Conservation (phyloP, 2,329 filamentous ascomycete species). For the Talaromyces atroroseus region DNA sequence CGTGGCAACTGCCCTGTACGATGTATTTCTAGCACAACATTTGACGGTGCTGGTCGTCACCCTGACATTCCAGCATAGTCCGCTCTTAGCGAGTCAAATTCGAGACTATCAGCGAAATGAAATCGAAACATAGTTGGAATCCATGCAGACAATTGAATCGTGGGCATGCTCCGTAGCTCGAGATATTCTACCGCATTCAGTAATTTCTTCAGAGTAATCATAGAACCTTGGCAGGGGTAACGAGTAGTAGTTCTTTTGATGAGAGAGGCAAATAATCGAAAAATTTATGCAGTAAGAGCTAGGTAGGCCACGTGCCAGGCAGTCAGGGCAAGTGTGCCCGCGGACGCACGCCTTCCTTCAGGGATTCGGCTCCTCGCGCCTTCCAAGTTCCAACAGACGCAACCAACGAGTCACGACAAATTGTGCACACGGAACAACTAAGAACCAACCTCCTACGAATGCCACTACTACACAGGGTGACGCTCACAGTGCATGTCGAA, state of each 20-base stretch:
- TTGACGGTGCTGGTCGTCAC: neutral
- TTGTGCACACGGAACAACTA: neutral
- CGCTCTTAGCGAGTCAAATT: neutral
- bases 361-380: constrained; percentile 1
- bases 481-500: neutral
- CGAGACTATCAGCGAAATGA: neutral
- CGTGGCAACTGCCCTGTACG: neutral
- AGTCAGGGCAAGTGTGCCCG: neutral
- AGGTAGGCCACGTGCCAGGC: neutral
- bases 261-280: too few relatives aligned
- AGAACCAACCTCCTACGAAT: too few relatives aligned
- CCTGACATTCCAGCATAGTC: neutral
- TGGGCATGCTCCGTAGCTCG: too few relatives aligned
- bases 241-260: neutral
- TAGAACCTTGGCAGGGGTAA: too few relatives aligned
- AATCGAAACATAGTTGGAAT: neutral
- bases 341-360: neutral
- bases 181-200: too few relatives aligned
- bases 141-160: neutral
- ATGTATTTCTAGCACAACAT: neutral
- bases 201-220: too few relatives aligned
- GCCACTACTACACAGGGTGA: too few relatives aligned
- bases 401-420: neutral
- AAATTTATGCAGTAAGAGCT: neutral
- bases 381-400: neutral